Evolutionary conservation across 2,329 filamentous ascomycete species (phyloP), one percentile per base, ranked within the genome.

Genomic region (Talaromyces piceae): DNA sequence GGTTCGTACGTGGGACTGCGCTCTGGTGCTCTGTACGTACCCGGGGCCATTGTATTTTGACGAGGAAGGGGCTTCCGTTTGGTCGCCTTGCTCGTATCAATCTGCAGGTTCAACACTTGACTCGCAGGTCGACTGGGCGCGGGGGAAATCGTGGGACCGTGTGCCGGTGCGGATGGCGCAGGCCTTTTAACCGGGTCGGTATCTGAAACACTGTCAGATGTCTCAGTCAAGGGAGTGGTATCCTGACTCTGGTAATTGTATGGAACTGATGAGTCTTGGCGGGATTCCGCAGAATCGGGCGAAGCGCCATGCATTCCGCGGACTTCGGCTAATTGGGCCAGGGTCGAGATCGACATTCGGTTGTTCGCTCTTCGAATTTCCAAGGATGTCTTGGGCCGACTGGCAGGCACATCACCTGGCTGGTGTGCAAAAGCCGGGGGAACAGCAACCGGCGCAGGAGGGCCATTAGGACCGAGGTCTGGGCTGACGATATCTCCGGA

Each of bases 371-470:
- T 83, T 56, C 87, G 84, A 60, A 91, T 76, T 63, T 93, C 88
- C 12, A 86, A 81, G 26, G 88, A 84, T 52, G 88, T 82, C 59
- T 87, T 82, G 0, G 87, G 87, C 55, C 81, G 81, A 53, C 79
- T 82, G 1, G 77, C 74, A 4, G 90, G 90, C 45, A 81, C 79
- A 47, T 85, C 79, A 54, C 86, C 82, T 11, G 90, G 81, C 31
- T 79, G 77, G 67, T 95, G 88, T 45, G 82, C 79, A 65, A 96
- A 91, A 9, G 82, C 82, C 3, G 91, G 91, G 1, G 91, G 91
- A 5, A 77, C 74, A 4, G 80, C 81, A 18, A 96, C 89, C 6
- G 88, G 88, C 58, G 87, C 85, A 1, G 87, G 88, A 5, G 86
- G 82, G 28, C 78, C 75, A 65, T 82, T 76, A 52, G 74, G 61